These are phyloP conservation scores for Cladosporium sphaerospermum DNA, from an alignment of 2,329 filamentous ascomycete genomes.

Conservation along the genomic window DNA sequence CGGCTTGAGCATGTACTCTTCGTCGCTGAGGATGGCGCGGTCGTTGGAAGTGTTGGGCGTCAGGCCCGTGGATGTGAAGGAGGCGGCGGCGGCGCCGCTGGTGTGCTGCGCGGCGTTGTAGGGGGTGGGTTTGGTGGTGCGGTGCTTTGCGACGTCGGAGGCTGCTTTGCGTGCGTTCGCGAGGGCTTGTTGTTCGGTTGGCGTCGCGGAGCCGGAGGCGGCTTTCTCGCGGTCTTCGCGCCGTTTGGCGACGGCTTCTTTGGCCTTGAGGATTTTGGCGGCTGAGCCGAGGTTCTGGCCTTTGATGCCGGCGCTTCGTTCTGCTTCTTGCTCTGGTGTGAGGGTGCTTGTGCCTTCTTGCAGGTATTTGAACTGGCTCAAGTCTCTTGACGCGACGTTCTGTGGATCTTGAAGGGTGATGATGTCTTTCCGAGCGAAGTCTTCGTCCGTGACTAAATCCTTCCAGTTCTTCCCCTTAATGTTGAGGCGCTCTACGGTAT, in stretches of 20 bases:
- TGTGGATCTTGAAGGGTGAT: slow-evolving; percentile 96
- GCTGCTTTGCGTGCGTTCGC: slow-evolving; percentile 52
- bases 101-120: slow-evolving; percentile 89
- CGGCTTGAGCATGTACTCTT: slow-evolving; percentile 94
- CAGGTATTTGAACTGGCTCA: slow-evolving; percentile 83
- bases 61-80: slow-evolving; percentile 89
- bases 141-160: slow-evolving; percentile 20
- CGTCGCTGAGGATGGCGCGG: slow-evolving; percentile 78
- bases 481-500: slow-evolving; percentile 91
- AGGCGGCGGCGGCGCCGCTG: slow-evolving; percentile 83
- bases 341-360: slow-evolving; percentile 67
- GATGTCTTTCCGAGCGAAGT: slow-evolving; percentile 84
- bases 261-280: slow-evolving; percentile 81
- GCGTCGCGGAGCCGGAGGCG: slow-evolving; percentile 13
- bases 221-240: slow-evolving; percentile 59
- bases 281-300: slow-evolving; percentile 69
- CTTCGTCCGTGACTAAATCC: slow-evolving; percentile 79
- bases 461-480: slow-evolving; percentile 95
- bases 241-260: slow-evolving; percentile 87
- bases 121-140: slow-evolving; percentile 42
- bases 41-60: slow-evolving; percentile 87
- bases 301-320: slow-evolving; percentile 62
- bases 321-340: slow-evolving; percentile 64
- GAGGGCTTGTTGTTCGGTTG: slow-evolving; percentile 38
- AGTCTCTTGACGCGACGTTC: slow-evolving; percentile 73